Percentiles rank a stretch among this genome's conserved stretches.
These are phyloP conservation scores for Sporobolus alterniflorus DNA, from an alignment of 202 grass and related monocot species.

Conservation along the genomic window DNA sequence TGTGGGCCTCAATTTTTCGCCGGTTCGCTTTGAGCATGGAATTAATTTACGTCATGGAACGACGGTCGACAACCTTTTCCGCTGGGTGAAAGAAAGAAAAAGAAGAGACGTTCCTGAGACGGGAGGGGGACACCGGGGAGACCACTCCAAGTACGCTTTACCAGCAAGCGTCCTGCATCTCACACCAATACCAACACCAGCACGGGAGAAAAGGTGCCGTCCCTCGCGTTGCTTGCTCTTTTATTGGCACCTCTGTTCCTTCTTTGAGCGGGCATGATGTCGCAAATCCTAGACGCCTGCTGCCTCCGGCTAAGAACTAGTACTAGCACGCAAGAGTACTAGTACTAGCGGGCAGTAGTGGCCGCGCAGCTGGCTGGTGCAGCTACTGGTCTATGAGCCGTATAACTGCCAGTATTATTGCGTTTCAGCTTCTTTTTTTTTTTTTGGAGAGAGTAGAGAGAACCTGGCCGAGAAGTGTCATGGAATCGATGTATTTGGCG, in stretches of 20 bases:
- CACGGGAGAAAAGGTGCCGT: not conserved
- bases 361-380: no score
- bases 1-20: not conserved
- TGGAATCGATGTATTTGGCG: no score
- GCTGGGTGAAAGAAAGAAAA: not conserved
- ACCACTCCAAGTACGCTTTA: slow-evolving; percentile 14
- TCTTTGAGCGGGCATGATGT: slow-evolving; percentile 9
- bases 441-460: no score
- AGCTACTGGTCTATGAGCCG: not conserved
- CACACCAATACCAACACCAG: not conserved
- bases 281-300: not conserved
- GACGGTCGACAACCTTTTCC: not conserved
- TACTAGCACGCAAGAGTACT: no score
- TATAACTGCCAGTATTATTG: slow-evolving; percentile 4
- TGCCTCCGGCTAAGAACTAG: no score
- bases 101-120: slow-evolving; percentile 28
- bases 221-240: slow-evolving; percentile 1
- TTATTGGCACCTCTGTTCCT: not conserved
- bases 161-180: not conserved
- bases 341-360: not conserved
- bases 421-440: no score
- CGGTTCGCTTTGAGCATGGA: not conserved
- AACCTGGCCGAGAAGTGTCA: no score
- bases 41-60: not conserved
- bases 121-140: slow-evolving; percentile 20